Evolutionary conservation across 148 eudicot genomes (phyloP), one percentile per base, ranked within the genome.

Genomic region (Camellia japonica): DNA sequence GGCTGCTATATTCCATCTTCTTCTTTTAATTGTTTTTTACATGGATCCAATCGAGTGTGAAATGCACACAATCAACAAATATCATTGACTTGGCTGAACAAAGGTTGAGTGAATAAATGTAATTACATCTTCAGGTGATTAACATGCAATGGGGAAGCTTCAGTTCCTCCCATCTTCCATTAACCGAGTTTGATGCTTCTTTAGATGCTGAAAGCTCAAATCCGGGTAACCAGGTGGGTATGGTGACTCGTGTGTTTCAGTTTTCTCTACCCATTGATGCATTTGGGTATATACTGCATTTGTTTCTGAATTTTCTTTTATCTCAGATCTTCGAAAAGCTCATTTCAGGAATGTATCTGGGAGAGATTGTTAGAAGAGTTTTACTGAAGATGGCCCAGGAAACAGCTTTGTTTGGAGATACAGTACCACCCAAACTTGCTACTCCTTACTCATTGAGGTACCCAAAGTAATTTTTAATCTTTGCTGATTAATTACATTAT

Each of bases 341-440:
- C 3, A 72, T 88, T 68, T 88, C 90, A 52, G 91, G 93, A 51
- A 85, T 84, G 84, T 90, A 90, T 77, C 72, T 90, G 44, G 93
- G 93, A 43, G 91, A 88, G 78, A 82, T 88, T 72, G 93, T 90
- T 4, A 86, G 93, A 72, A 86, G 85, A 77, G 87, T 90, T 8
- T 74, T 90, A 60, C 83, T 88, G 38, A 86, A 87, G 82, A 88
- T 90, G 89, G 91, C 93, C 41, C 76, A 85, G 47, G 87, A 88
- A 79, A 80, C 93, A 41, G 80, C 85, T 64, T 80, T 90, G 49
- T 90, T 88, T 75, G 93, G 91, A 42, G 81, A 84, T 6, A 64
- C 46, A 19, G 79, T 90, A 7, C 90, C 91, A 55, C 80, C 84
- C 7, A 88, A 85, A 83, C 89, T 90, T 19, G 67, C 83, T 60